Base-by-base conservation (phyloP, 148 eudicot species). In the Diospyros lotus region DNA sequence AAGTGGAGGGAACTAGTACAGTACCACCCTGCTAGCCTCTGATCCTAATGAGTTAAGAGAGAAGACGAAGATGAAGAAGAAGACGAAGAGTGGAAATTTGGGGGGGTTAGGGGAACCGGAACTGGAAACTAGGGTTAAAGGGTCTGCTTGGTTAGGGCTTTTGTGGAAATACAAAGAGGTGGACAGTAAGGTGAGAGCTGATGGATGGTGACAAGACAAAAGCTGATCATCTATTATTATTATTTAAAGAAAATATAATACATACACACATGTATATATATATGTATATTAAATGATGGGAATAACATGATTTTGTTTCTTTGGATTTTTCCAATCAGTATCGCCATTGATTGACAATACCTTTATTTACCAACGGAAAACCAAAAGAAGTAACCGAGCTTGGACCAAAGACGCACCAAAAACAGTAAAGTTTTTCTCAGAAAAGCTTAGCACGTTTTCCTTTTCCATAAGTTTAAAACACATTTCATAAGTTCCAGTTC, bases 271-370 rank as follows among this genome's bases (percentile, higher is more conserved):
- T 28, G 28, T 28, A 28, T 28, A 28, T 28, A 28, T 28, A 28
- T 28, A 28, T 28, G 28, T 28, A 28, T 28, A 28, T 28, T 28
- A 48, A 48, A 4, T 40, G 67, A 64, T 42, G 63, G 43, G 64
- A 65, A 51, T 40, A n/a, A 14, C 28, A 56, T 40, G 45, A 2
- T 39, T 66, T 66, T 70, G 60, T 68, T 15, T 56, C 72, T 39
- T 71, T 42, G 11, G 12, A 42, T 39, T 3, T 15, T 4, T 41
- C 43, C 62, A 50, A 70, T 69, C 60, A 65, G 64, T 52, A 75
- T 81, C 79, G 78, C 68, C 64, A 74, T 79, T 84, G 84, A 84
- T 84, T 81, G 84, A 84, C 77, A 83, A 81, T 55, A 50, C 82
- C 73, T 81, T 69, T 10, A 79, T 65, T 78, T 39, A 78, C 84